These are phyloP conservation scores for Neopestalotiopsis sp. DNA, from an alignment of 2,329 filamentous ascomycete species.

Conservation along the genomic window DNA sequence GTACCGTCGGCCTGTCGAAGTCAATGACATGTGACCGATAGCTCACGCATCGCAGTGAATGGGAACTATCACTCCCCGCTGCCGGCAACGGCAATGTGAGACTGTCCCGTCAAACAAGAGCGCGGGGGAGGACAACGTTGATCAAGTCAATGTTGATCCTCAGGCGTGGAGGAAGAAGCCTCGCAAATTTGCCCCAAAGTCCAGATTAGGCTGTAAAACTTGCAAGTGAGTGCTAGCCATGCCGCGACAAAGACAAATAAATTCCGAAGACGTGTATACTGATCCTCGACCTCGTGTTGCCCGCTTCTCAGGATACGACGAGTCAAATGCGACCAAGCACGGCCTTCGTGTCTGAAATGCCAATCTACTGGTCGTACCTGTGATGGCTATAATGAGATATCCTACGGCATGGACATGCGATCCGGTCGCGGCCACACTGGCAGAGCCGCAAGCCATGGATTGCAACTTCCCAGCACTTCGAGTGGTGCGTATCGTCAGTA, in stretches of 20 bases:
- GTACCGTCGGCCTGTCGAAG: not conserved
- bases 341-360: conserved; percentile 41
- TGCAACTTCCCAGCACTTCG: not conserved
- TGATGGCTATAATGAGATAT: conserved; percentile 37
- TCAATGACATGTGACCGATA: not conserved
- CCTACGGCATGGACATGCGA: not conserved
- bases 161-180: conserved; percentile 43
- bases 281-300: conserved; percentile 15
- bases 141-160: conserved; percentile 27
- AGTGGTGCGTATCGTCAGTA: not conserved
- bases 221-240: conserved; percentile 41
- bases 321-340: conserved; percentile 42
- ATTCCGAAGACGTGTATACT: conserved; percentile 21
- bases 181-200: conserved; percentile 44
- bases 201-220: conserved; percentile 43
- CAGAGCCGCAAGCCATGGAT: not conserved
- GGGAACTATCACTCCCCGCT: not conserved
- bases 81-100: not conserved
- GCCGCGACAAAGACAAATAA: conserved; percentile 14
- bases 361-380: conserved; percentile 42
- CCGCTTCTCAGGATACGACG: conserved; percentile 37
- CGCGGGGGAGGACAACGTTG: not conserved
- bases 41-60: not conserved
- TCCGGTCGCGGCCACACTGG: not conserved
- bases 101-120: not conserved